Evolutionary conservation across 1,139 yeast genomes (phyloP).

Genomic region (Yamadazyma triangularis): DNA sequence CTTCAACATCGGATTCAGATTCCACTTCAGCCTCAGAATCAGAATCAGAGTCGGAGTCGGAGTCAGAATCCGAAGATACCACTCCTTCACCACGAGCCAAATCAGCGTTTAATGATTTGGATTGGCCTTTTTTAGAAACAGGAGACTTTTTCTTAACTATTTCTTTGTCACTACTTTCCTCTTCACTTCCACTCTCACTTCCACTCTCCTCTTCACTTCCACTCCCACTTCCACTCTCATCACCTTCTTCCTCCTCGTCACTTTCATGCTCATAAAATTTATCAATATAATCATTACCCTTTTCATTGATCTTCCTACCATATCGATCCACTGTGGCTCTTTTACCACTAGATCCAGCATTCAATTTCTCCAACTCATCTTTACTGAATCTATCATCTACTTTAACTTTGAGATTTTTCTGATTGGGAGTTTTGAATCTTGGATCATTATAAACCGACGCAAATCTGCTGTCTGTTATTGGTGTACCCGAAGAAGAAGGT

Average conservation of each 20-base stretch:
- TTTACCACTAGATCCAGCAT: conserved; percentile 41
- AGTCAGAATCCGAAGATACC: conserved; percentile 22
- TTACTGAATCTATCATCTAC: conserved; percentile 84
- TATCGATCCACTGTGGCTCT: conserved; percentile 75
- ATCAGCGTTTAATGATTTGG: conserved; percentile 7
- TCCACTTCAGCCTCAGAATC: conserved; percentile 33
- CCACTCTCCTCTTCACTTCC: conserved; percentile 17
- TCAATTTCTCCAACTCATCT: conserved; percentile 60
- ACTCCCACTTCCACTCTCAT: conserved; percentile 10
- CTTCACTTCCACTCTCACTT: conserved; percentile 23
- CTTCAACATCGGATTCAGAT: conserved; percentile 50
- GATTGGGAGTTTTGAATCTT: conserved; percentile 71
- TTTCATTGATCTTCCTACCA: conserved; percentile 64
- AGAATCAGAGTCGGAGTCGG: conserved; percentile 22
- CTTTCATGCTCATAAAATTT: conserved; percentile 58
- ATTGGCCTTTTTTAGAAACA: conserved; percentile 12
- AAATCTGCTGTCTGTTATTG: conserved; percentile 73
- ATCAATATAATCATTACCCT: conserved; percentile 44
- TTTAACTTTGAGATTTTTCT: conserved; percentile 67
- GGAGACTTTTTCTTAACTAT: conserved; percentile 14
- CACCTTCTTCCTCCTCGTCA: conserved; percentile 18
- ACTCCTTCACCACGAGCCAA: conserved; percentile 71
- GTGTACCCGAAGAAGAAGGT: conserved; percentile 10
- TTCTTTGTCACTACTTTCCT: conserved; percentile 15
- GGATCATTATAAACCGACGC: conserved; percentile 82